These are phyloP conservation scores for Fusarium tanahbumbuense DNA, from an alignment of 2,329 filamentous ascomycete species.

Conservation along the genomic window DNA sequence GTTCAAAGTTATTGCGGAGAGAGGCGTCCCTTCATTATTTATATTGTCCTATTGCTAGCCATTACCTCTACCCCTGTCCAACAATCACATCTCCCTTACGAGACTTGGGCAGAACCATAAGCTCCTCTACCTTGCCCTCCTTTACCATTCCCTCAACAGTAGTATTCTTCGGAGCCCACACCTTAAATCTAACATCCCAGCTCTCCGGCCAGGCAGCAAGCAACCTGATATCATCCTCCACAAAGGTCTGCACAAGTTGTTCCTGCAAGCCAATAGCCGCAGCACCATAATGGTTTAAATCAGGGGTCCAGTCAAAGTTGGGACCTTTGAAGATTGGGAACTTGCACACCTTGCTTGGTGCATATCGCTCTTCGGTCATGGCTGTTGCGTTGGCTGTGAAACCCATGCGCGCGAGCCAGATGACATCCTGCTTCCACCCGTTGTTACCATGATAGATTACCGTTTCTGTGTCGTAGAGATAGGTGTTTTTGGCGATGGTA, in stretches of 20 bases:
- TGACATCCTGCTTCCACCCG: slow-evolving; percentile 15
- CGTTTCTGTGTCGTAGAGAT: slow-evolving; percentile 8
- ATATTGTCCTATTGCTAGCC: background rate
- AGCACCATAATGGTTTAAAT: slow-evolving; percentile 6
- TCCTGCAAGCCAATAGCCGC: slow-evolving; percentile 16
- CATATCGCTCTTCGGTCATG: background rate
- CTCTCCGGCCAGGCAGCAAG: slow-evolving; percentile 10
- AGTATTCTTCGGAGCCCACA: slow-evolving; percentile 3
- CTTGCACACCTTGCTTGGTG: slow-evolving; percentile 8
- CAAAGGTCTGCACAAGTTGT: slow-evolving; percentile 15
- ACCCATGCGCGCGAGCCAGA: slow-evolving; percentile 16
- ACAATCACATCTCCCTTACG: background rate
- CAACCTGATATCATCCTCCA: background rate
- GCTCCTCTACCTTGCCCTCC: background rate
- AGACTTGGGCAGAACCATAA: background rate
- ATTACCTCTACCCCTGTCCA: background rate
- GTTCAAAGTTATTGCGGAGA: background rate
- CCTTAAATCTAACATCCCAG: slow-evolving; percentile 6
- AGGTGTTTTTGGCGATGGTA: slow-evolving; percentile 8
- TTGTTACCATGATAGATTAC: slow-evolving; percentile 2
- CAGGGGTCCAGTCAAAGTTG: slow-evolving; percentile 11
- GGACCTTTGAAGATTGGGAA: slow-evolving; percentile 10
- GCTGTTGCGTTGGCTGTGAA: background rate
- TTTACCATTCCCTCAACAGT: background rate
- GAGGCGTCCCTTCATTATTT: background rate